Evolutionary conservation across 257 asterid genomes (phyloP).

Genomic region (Solanum lycopersicoides): DNA sequence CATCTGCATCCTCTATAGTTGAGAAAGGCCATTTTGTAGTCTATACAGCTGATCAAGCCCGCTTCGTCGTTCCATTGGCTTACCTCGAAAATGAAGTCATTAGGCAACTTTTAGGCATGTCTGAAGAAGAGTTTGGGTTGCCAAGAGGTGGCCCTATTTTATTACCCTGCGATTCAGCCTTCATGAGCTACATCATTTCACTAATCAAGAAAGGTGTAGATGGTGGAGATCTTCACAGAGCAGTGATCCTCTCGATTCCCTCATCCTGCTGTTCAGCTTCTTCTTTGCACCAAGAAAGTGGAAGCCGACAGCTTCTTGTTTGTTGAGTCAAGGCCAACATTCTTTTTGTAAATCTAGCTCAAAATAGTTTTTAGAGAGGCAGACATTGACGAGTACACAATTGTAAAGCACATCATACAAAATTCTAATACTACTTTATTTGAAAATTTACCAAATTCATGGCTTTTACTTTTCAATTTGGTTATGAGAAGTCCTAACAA

Average conservation of each 20-base stretch:
- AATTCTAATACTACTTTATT: background rate
- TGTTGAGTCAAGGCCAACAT: background rate
- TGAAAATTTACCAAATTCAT: background rate
- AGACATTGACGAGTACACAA: background rate
- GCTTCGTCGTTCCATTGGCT: background rate
- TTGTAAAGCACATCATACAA: background rate
- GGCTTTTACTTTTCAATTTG: background rate
- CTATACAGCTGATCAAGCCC: slow-evolving; percentile 8
- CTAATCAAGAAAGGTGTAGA: background rate
- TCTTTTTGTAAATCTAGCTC: background rate
- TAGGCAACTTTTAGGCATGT: background rate
- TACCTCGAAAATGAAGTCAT: background rate
- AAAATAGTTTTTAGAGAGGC: background rate
- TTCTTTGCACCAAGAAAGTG: background rate
- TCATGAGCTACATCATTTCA: background rate
- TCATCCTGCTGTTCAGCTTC: background rate
- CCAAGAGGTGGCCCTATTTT: background rate
- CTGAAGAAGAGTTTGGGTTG: background rate
- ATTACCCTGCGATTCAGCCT: background rate
- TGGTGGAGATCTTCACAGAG: background rate
- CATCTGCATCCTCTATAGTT: background rate
- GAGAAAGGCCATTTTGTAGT: slow-evolving; percentile 27
- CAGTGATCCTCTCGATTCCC: background rate
- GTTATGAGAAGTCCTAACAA: background rate
- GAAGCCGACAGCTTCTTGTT: background rate